phyloP scores from a whole-genome alignment of 805 yeast species.

The Tanozyma kutaoensis region DNA sequence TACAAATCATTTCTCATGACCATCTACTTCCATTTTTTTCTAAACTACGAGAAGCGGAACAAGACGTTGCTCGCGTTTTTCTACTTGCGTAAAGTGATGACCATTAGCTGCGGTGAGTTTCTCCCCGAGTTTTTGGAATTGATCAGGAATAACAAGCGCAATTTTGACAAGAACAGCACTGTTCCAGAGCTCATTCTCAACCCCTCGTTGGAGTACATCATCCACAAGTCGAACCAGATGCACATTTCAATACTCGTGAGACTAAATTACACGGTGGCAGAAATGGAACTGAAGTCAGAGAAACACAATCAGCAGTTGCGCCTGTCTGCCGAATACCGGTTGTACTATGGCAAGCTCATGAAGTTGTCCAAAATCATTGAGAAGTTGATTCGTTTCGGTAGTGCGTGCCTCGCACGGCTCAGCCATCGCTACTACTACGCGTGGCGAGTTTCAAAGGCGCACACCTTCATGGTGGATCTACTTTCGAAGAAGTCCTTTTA shows the following conservation, averaged over 20 bases:
- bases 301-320: not conserved
- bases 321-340: constrained; percentile 5
- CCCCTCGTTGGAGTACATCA: constrained; percentile 17
- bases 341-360: constrained; percentile 10
- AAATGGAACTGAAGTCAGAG: constrained; percentile 6
- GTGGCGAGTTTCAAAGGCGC: constrained; percentile 5
- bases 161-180: constrained; percentile 25
- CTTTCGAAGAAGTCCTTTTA: constrained; percentile 1
- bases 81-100: constrained; percentile 16
- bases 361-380: constrained; percentile 24
- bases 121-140: constrained; percentile 17
- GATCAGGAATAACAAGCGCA: constrained; percentile 13
- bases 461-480: constrained; percentile 3
- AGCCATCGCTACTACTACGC: constrained; percentile 6
- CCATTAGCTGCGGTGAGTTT: constrained; percentile 14
- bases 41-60: constrained; percentile 22
- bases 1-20: constrained; percentile 14
- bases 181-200: constrained; percentile 25
- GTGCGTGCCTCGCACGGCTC: constrained; percentile 4
- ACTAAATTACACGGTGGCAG: constrained; percentile 10
- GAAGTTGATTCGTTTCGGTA: constrained; percentile 6
- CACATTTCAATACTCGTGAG: constrained; percentile 11
- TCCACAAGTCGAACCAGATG: constrained; percentile 23
- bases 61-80: constrained; percentile 17
- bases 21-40: constrained; percentile 18